These are phyloP conservation scores for Fusarium concolor DNA, from an alignment of 2,329 filamentous ascomycete genomes.

Conservation along the genomic window DNA sequence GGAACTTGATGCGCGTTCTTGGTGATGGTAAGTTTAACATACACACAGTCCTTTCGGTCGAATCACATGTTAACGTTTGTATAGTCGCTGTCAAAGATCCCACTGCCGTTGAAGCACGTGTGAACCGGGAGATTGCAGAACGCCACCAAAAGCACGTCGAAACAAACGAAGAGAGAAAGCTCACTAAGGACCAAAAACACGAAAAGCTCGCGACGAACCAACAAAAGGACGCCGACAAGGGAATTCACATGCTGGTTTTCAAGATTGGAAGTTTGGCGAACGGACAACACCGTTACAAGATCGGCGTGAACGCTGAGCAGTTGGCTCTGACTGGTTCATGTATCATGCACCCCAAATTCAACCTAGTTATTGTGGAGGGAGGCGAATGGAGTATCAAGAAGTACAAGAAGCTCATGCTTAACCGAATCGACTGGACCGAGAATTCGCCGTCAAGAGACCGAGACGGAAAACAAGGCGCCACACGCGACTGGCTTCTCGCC, in stretches of 20 bases:
- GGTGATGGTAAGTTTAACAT: conserved; percentile 73
- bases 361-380: conserved; percentile 90
- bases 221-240: conserved; percentile 87
- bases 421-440: conserved; percentile 95
- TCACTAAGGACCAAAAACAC: conserved; percentile 87
- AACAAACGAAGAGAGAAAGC: conserved; percentile 84
- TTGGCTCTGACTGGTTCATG: conserved; percentile 88
- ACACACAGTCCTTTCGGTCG: not conserved
- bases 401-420: conserved; percentile 93
- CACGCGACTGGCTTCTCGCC: conserved; percentile 81
- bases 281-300: conserved; percentile 92
- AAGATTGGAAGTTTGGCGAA: conserved; percentile 90
- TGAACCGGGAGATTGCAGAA: conserved; percentile 92
- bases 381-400: conserved; percentile 83
- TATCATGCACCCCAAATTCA: conserved; percentile 89
- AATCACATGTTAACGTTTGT: conserved; percentile 34
- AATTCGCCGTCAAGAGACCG: conserved; percentile 77
- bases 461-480: conserved; percentile 69
- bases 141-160: conserved; percentile 82
- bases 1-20: conserved; percentile 96
- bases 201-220: conserved; percentile 88
- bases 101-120: conserved; percentile 93
- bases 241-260: conserved; percentile 88
- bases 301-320: conserved; percentile 92
- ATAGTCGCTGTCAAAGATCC: conserved; percentile 85